Conservation (phyloP, 2,329 filamentous ascomycete genomes). For the Cladosporium velox region DNA sequence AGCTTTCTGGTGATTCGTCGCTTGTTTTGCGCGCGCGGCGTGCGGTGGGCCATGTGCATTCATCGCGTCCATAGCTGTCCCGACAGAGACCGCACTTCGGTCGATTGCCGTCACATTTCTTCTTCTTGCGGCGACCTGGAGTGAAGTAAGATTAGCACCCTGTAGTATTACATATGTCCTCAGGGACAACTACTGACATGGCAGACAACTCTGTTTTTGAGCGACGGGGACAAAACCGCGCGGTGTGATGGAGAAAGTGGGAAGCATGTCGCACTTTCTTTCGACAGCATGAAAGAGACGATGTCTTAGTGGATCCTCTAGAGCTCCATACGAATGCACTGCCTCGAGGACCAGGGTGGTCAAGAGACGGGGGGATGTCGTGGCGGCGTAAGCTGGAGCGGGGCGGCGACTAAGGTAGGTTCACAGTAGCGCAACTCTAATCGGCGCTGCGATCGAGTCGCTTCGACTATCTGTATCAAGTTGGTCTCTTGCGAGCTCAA, state of each 20-base stretch:
- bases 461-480: not conserved
- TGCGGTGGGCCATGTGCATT: slow-evolving; percentile 22
- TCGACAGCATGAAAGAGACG: not conserved
- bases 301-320: not conserved
- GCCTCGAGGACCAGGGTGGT: not conserved
- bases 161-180: not conserved
- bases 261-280: slow-evolving; percentile 9
- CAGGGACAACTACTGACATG: slow-evolving; percentile 23
- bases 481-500: not conserved
- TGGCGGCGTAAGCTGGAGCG: not conserved
- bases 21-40: slow-evolving; percentile 1
- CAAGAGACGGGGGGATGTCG: not conserved
- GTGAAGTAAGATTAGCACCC: not conserved
- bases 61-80: slow-evolving; percentile 25
- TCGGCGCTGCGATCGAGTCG: not conserved
- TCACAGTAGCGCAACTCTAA: not conserved
- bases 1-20: slow-evolving; percentile 3
- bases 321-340: not conserved
- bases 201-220: slow-evolving; percentile 24
- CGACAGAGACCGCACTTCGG: slow-evolving; percentile 26
- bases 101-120: slow-evolving; percentile 26
- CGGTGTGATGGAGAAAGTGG: slow-evolving; percentile 23
- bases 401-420: not conserved
- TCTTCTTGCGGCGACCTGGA: slow-evolving; percentile 29
- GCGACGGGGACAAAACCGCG: slow-evolving; percentile 20